These are phyloP conservation scores for Ceraceosorus bombacis DNA, from an alignment of 1,284 basidiomycete species.

Conservation along the genomic window DNA sequence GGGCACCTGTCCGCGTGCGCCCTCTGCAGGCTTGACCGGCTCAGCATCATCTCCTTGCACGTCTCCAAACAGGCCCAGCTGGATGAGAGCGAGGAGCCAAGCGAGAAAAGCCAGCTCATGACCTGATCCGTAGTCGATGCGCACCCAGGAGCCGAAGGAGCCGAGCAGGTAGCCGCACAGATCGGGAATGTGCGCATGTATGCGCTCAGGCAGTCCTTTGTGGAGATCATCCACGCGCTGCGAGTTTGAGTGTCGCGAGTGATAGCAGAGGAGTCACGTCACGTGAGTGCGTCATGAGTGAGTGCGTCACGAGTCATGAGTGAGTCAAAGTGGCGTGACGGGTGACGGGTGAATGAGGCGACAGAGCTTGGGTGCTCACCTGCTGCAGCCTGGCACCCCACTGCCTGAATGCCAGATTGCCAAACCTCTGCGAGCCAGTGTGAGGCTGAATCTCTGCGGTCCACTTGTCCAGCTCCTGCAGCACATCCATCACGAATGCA, in stretches of 20 bases:
- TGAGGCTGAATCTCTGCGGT: slow-evolving; percentile 73
- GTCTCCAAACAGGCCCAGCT: slow-evolving; percentile 23
- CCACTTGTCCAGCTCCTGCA: slow-evolving; percentile 69
- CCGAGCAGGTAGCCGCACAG: slow-evolving; percentile 69
- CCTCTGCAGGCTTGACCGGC: neutral
- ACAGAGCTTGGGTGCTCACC: slow-evolving; percentile 52
- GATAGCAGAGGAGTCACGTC: no score
- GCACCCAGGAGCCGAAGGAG: slow-evolving; percentile 80
- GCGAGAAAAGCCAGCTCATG: slow-evolving; percentile 60
- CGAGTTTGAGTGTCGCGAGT: neutral
- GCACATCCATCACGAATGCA: slow-evolving; percentile 54
- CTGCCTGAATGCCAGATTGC: slow-evolving; percentile 81
- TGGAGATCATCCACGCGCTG: slow-evolving; percentile 21
- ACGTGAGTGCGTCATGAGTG: no score
- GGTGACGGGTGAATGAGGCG: neutral
- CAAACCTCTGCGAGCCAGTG: slow-evolving; percentile 79
- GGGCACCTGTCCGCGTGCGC: neutral
- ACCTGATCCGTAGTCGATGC: slow-evolving; percentile 94
- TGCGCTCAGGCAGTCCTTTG: slow-evolving; percentile 51
- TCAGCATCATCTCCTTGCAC: neutral
- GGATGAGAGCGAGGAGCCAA: slow-evolving; percentile 35
- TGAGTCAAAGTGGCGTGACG: neutral
- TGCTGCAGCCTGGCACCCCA: slow-evolving; percentile 76
- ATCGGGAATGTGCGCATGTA: slow-evolving; percentile 56
- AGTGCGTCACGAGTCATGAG: no score